phyloP scores from a whole-genome alignment of 352 stramenopile genomes.

The Pythium grandisporangium region DNA sequence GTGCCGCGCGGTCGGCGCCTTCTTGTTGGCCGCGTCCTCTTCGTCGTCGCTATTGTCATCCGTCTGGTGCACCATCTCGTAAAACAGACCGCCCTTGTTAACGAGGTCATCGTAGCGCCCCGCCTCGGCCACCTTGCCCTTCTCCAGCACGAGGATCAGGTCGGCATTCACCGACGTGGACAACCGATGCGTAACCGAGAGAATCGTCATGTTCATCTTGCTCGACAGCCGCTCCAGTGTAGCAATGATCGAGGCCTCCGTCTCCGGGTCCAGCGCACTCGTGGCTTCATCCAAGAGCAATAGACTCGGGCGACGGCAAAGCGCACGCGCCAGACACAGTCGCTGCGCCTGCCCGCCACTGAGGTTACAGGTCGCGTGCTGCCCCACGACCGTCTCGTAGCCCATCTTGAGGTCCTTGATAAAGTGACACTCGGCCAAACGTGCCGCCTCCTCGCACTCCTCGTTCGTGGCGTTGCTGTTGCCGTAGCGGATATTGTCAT shows the following conservation, averaged over 20 bases:
- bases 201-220: slow-evolving; percentile 87
- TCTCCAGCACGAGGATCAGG: slow-evolving; percentile 72
- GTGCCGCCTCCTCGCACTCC: slow-evolving; percentile 75
- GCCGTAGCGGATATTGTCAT: slow-evolving; percentile 84
- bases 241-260: slow-evolving; percentile 75
- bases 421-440: slow-evolving; percentile 77
- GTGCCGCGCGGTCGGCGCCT: slow-evolving; percentile 3
- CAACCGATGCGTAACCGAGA: slow-evolving; percentile 86
- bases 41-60: slow-evolving; percentile 43
- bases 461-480: slow-evolving; percentile 59
- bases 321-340: slow-evolving; percentile 73
- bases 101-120: slow-evolving; percentile 71
- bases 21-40: slow-evolving; percentile 21
- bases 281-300: slow-evolving; percentile 81
- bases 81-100: slow-evolving; percentile 61
- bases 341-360: slow-evolving; percentile 83
- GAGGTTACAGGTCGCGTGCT: slow-evolving; percentile 82
- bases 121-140: slow-evolving; percentile 67
- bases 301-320: slow-evolving; percentile 73
- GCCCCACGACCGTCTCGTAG: slow-evolving; percentile 75
- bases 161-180: slow-evolving; percentile 74
- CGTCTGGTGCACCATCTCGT: slow-evolving; percentile 81
- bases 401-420: slow-evolving; percentile 75
- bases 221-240: slow-evolving; percentile 68
- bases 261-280: slow-evolving; percentile 81